Evolutionary conservation across 768 basidiomycete species (phyloP).

Genomic region (Coprinopsis cinerea): DNA sequence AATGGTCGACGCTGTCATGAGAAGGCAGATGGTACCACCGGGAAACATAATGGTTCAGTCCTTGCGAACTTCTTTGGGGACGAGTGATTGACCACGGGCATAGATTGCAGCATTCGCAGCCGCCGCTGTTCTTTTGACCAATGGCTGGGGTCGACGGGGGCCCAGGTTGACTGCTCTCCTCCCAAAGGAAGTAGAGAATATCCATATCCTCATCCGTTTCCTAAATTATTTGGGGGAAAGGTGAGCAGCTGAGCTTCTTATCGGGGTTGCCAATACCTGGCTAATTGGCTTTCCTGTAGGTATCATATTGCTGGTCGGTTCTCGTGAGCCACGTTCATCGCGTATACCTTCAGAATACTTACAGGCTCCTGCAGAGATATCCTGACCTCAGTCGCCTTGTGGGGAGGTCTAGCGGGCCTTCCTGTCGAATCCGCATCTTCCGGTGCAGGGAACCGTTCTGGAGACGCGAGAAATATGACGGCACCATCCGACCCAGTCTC

Average conservation of each 20-base stretch:
- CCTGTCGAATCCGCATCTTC: too few species aligned
- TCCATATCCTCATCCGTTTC: constrained; percentile 45
- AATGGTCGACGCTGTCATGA: constrained; percentile 51
- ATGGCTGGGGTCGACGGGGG: constrained; percentile 46
- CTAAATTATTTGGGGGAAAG: constrained; percentile 34
- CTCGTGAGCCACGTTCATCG: constrained; percentile 19
- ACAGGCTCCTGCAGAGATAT: neutral
- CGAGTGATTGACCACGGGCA: neutral
- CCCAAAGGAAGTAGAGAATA: constrained; percentile 43
- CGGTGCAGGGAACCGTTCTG: too few species aligned
- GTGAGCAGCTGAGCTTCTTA: constrained; percentile 21
- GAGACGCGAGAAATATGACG: too few species aligned
- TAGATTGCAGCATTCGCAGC: constrained; percentile 32
- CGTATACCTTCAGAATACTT: neutral
- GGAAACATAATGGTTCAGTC: constrained; percentile 27
- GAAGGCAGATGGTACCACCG: constrained; percentile 23
- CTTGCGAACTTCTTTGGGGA: neutral
- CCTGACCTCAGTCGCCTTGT: too few species aligned
- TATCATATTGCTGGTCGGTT: constrained; percentile 35
- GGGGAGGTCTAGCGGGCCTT: too few species aligned
- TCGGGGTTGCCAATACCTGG: neutral
- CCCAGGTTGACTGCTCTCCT: constrained; percentile 23
- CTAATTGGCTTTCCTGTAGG: constrained; percentile 13
- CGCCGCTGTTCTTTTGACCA: constrained; percentile 49
- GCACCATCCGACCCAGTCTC: too few species aligned